phyloP scores from a whole-genome alignment of 2,329 filamentous ascomycete species.

The Thelonectria discophora region DNA sequence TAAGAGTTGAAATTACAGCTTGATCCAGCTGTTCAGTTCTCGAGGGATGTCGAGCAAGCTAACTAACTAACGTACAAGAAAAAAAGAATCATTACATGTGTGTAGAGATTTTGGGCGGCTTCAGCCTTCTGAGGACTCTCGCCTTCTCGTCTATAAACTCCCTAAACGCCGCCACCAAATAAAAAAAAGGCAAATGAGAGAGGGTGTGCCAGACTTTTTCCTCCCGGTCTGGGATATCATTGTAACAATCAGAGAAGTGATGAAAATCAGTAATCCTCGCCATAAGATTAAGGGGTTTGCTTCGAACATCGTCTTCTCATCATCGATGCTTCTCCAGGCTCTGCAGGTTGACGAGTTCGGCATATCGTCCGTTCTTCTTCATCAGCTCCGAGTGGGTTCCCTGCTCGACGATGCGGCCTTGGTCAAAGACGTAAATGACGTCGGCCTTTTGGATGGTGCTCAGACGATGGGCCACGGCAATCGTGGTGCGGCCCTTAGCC shows the following conservation, averaged over 20 bases:
- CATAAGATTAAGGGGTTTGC: not conserved
- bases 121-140: not conserved
- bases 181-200: not conserved
- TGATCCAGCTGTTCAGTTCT: not conserved
- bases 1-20: not conserved
- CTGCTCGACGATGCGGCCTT: conserved; percentile 83
- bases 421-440: conserved; percentile 95
- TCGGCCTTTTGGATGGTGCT: conserved; percentile 96
- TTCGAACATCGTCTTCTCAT: not conserved
- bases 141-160: conserved; percentile 13
- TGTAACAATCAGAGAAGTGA: not conserved
- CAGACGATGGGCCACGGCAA: conserved; percentile 91
- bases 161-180: conserved; percentile 10
- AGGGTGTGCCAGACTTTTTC: not conserved
- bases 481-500: conserved; percentile 85
- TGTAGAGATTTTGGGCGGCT: conserved; percentile 9
- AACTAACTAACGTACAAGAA: conserved; percentile 9
- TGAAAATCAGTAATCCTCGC: conserved; percentile 3
- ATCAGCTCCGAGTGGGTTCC: conserved; percentile 82
- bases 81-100: conserved; percentile 12
- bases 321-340: conserved; percentile 70
- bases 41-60: conserved; percentile 8
- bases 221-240: not conserved
- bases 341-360: conserved; percentile 82
- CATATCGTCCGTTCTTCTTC: conserved; percentile 75